Conservation (phyloP, 331 rosid genomes). For the Stylosanthes scabra region DNA sequence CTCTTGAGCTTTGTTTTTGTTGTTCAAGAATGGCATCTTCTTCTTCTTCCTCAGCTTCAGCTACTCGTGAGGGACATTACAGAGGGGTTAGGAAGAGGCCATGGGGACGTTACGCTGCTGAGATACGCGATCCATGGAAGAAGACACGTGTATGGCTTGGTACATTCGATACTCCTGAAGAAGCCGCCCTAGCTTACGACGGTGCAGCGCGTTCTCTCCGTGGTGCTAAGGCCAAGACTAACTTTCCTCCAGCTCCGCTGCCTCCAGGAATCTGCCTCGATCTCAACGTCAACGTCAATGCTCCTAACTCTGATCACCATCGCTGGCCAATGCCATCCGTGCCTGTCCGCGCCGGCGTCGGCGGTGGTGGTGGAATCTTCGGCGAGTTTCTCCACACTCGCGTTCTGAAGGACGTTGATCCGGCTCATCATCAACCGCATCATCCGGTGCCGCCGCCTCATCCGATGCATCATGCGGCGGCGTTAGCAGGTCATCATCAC, state of each 20-base stretch:
- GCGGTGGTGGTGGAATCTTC: constrained; percentile 38
- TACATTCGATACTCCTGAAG: constrained; percentile 94
- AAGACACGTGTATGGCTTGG: constrained; percentile 97
- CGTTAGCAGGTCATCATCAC: neutral
- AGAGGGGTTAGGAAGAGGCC: constrained; percentile 95
- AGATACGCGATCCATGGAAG: constrained; percentile 97
- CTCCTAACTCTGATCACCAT: constrained; percentile 43
- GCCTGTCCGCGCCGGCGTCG: constrained; percentile 45
- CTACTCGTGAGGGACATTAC: constrained; percentile 78
- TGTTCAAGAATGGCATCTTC: constrained; percentile 54
- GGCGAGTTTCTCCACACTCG: constrained; percentile 71
- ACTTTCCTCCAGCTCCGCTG: constrained; percentile 63
- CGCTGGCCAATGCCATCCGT: constrained; percentile 56
- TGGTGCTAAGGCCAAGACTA: constrained; percentile 87
- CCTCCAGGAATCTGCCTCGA: constrained; percentile 51
- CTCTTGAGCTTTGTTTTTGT: neutral
- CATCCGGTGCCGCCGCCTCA: neutral
- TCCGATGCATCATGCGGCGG: neutral
- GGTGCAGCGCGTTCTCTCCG: constrained; percentile 98
- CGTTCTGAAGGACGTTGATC: constrained; percentile 46
- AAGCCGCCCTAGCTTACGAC: constrained; percentile 96
- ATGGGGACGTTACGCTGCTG: constrained; percentile 99
- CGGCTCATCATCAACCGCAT: constrained; percentile 27
- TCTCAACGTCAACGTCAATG: constrained; percentile 47
- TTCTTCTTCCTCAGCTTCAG: constrained; percentile 36